These are phyloP conservation scores for Luvunga scandens DNA, from an alignment of 345 rosid genomes.

Conservation along the genomic window DNA sequence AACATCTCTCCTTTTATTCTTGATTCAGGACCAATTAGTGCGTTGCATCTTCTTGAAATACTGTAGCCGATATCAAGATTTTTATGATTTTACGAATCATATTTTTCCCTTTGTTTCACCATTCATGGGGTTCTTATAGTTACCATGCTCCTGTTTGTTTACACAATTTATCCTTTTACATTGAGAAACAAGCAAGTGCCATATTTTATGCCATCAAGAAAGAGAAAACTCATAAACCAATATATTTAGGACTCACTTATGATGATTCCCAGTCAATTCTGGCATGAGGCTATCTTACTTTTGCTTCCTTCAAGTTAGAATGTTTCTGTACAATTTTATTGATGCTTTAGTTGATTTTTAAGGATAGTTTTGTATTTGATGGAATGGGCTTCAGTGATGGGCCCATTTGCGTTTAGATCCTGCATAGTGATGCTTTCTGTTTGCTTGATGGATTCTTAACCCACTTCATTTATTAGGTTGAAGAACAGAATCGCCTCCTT, in stretches of 20 bases:
- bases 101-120: not conserved
- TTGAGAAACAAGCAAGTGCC: not conserved
- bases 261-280: not conserved
- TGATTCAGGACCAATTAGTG: not conserved
- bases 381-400: not conserved
- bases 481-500: slow-evolving; percentile 48
- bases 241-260: not conserved
- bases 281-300: not conserved
- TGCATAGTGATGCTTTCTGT: not conserved
- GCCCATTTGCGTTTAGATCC: not conserved
- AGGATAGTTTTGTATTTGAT: not conserved
- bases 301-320: not conserved
- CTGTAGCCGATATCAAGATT: not conserved
- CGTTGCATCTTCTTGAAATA: not conserved
- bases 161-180: not conserved
- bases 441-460: not conserved
- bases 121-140: not conserved
- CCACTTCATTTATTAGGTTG: slow-evolving; percentile 39
- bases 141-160: not conserved
- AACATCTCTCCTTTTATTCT: not conserved
- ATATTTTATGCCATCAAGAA: not conserved
- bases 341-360: not conserved
- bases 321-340: not conserved
- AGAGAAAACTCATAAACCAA: not conserved
- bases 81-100: not conserved